These are phyloP conservation scores for Colletotrichum sp. DNA, from an alignment of 2,329 filamentous ascomycete genomes.

Conservation along the genomic window DNA sequence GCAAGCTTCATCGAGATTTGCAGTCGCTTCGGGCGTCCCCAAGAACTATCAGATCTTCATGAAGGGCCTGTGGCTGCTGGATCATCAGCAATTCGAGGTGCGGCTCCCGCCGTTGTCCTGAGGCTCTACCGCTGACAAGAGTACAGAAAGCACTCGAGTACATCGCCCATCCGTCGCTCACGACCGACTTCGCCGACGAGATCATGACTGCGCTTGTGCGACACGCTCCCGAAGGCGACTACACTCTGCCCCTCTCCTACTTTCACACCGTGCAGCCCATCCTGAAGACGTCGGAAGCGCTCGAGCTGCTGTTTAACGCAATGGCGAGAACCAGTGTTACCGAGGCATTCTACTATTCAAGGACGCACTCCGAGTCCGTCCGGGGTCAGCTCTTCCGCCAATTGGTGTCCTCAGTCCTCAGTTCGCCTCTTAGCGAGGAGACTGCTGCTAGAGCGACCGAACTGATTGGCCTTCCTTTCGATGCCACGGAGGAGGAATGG, in stretches of 20 bases:
- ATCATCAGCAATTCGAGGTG: slow-evolving; percentile 72
- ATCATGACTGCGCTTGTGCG: slow-evolving; percentile 74
- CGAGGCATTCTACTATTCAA: slow-evolving; percentile 77
- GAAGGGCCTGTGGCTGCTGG: slow-evolving; percentile 82
- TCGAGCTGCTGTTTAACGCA: slow-evolving; percentile 72
- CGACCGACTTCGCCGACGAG: slow-evolving; percentile 83
- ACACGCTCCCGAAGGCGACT: slow-evolving; percentile 63
- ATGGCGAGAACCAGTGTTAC: slow-evolving; percentile 71
- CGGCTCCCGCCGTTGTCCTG: neutral
- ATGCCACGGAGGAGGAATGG: slow-evolving; percentile 73
- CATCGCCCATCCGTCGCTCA: slow-evolving; percentile 79
- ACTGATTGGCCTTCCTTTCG: slow-evolving; percentile 76
- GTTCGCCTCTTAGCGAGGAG: slow-evolving; percentile 39
- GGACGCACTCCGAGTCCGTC: slow-evolving; percentile 65
- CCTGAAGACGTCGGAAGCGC: slow-evolving; percentile 65
- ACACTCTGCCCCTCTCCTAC: slow-evolving; percentile 75
- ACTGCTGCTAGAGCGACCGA: slow-evolving; percentile 66
- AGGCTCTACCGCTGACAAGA: neutral
- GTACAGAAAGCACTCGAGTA: slow-evolving; percentile 71
- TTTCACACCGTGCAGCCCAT: slow-evolving; percentile 78
- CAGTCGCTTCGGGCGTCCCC: slow-evolving; percentile 68
- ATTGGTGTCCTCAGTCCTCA: slow-evolving; percentile 65
- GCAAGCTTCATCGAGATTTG: slow-evolving; percentile 62
- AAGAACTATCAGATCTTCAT: slow-evolving; percentile 81
- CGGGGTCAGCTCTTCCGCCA: slow-evolving; percentile 71